A percentile compares a stretch with the other conserved stretches of the same genome.
Evolutionary conservation across 1,284 basidiomycete genomes (phyloP).

Genomic region (Cutaneotrichosporon sp.): DNA sequence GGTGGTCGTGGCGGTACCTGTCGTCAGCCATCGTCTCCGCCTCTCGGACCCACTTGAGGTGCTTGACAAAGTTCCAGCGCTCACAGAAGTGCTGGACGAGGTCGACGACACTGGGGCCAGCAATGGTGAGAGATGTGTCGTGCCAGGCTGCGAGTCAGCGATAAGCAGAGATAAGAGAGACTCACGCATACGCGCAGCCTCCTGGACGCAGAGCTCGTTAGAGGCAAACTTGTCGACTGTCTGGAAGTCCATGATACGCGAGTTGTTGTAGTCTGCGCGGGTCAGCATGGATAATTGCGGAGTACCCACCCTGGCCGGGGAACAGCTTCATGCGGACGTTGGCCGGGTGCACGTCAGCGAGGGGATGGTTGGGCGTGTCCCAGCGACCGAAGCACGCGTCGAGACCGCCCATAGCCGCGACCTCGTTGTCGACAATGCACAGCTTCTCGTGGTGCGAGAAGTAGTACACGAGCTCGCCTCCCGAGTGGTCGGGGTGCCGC

Average conservation of each 20-base stretch:
- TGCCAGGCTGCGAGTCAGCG: constrained; percentile 43
- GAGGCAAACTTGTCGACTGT: constrained; percentile 72
- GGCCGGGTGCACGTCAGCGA: constrained; percentile 84
- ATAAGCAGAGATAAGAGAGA: background rate
- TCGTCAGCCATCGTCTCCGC: background rate
- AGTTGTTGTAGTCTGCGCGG: constrained; percentile 75
- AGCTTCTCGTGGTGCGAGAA: constrained; percentile 55
- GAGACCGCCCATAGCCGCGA: constrained; percentile 96
- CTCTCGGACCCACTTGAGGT: constrained; percentile 31
- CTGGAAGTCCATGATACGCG: constrained; percentile 47
- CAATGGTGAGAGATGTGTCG: constrained; percentile 63
- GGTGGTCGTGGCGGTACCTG: constrained; percentile 51
- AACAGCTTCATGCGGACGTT: constrained; percentile 75
- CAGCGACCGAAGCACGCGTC: constrained; percentile 83
- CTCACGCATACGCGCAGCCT: constrained; percentile 56
- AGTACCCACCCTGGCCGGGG: constrained; percentile 63
- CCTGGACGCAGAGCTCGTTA: constrained; percentile 65
- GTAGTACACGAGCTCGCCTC: constrained; percentile 53
- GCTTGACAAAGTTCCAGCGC: constrained; percentile 50
- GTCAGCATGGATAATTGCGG: background rate
- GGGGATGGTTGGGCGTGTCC: constrained; percentile 74
- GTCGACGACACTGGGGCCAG: constrained; percentile 77
- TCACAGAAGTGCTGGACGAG: constrained; percentile 87
- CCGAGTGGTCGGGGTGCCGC: constrained; percentile 84
- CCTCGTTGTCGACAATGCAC: constrained; percentile 94